Evolutionary conservation across 805 yeast genomes (phyloP), one percentile per base, ranked within the genome.

Genomic region (Ascoidea asiatica): DNA sequence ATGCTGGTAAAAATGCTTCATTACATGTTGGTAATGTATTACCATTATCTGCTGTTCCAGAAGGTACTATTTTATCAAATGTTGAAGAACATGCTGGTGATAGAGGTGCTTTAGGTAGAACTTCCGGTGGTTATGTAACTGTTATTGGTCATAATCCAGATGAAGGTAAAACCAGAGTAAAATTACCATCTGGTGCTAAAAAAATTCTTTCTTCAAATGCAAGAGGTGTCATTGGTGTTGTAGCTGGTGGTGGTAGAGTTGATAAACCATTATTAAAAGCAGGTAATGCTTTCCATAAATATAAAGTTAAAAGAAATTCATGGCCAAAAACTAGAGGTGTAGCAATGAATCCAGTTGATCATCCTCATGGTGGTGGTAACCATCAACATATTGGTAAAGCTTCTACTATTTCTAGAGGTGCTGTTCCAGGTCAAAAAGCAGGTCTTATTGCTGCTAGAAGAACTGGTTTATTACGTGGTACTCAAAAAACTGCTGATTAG

Each of bases 301-400:
- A 83, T 92, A 89, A 74, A 76, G 95, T 89, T 65, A 92, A 92
- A 94, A 81, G 97, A 79, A 88, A 92, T 95, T 87, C 95, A 58
- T 92, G 97, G 97, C 98, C 98, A 76, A 89, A 87, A 85, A 92
- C 97, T 67, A 88, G 97, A 80, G 98, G 97, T 90, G 97, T 90
- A 70, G 98, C 98, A 71, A 90, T 92, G 98, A 90, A 90, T 79
- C 97, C 97, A 73, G 98, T 90, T 72, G 98, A 90, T 72, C 98
- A 90, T 80, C 98, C 98, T 72, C 98, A 90, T 74, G 98, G 98
- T 86, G 97, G 98, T 90, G 98, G 98, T 90, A 89, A 89, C 95
- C 97, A 90, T 76, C 97, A 90, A 80, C 97, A 90, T 74, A 90
- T 89, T 77, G 97, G 97, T 88, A 90, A 90, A 81, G 97, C 97